Percentiles rank a stretch among this genome's conserved stretches.
These are phyloP conservation scores for Melaleuca quinquenervia DNA, from an alignment of 345 rosid species.

Conservation along the genomic window DNA sequence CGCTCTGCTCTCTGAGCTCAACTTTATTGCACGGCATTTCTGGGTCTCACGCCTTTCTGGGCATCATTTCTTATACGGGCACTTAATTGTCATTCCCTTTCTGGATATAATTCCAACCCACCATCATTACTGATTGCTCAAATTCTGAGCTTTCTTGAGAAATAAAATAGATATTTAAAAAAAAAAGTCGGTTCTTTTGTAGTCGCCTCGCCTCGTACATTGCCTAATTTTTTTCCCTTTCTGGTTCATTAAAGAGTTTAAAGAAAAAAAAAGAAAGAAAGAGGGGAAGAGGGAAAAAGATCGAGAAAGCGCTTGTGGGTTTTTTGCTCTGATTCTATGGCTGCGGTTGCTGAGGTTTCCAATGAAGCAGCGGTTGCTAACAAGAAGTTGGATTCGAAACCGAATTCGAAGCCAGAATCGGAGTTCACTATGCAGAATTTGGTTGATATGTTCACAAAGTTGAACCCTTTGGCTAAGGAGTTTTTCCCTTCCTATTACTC, in stretches of 20 bases:
- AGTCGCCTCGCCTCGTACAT: background rate
- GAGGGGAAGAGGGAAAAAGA: background rate
- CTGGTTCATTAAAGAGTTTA: background rate
- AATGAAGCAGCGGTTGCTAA: constrained; percentile 28
- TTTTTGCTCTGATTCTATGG: constrained; percentile 26
- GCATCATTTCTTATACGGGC: background rate
- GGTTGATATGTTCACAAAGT: constrained; percentile 73
- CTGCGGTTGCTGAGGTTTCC: constrained; percentile 53
- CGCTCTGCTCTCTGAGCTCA: background rate
- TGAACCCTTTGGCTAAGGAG: constrained; percentile 83
- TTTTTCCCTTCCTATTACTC: constrained; percentile 56
- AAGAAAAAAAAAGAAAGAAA: background rate
- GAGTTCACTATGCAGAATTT: constrained; percentile 58
- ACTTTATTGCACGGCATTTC: background rate
- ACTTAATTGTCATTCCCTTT: background rate
- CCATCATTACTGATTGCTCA: background rate
- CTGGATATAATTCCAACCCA: background rate
- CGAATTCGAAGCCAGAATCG: constrained; percentile 28
- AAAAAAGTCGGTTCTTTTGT: background rate
- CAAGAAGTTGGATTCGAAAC: constrained; percentile 23
- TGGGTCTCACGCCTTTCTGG: background rate
- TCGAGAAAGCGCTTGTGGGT: background rate
- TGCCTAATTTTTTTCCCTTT: background rate
- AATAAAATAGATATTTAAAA: background rate
- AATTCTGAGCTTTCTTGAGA: background rate